Evolutionary conservation across 805 yeast species (phyloP).

Genomic region (Candida sphagnicola): DNA sequence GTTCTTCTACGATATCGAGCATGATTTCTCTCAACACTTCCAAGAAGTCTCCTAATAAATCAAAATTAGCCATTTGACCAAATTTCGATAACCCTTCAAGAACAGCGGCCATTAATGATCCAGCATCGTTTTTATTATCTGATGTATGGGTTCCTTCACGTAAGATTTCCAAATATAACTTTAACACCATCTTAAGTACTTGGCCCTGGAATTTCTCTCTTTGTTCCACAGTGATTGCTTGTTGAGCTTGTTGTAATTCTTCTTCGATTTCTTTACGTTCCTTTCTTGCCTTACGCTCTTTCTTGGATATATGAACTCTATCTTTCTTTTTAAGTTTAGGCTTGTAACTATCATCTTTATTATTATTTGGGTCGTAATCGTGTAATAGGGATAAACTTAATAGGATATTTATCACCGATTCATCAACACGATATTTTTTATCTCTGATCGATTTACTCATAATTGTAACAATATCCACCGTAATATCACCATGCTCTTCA

Average conservation of each 20-base stretch:
- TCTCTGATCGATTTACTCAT: conserved; percentile 67
- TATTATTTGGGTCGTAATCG: conserved; percentile 68
- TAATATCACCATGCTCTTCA: conserved; percentile 70
- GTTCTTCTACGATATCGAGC: conserved; percentile 44
- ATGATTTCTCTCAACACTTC: conserved; percentile 85
- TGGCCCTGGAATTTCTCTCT: conserved; percentile 83
- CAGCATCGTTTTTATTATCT: conserved; percentile 47
- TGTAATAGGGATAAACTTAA: conserved; percentile 61
- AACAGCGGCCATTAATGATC: conserved; percentile 69
- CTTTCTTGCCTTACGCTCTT: conserved; percentile 81
- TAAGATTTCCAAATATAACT: conserved; percentile 73
- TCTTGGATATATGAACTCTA: conserved; percentile 85
- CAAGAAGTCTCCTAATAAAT: conserved; percentile 86
- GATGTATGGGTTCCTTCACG: conserved; percentile 36
- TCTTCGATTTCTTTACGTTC: conserved; percentile 85
- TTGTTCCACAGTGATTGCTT: conserved; percentile 81
- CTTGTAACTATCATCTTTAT: conserved; percentile 35
- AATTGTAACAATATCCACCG: conserved; percentile 67
- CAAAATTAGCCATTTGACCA: conserved; percentile 91
- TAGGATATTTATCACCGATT: conserved; percentile 70
- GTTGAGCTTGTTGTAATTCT: conserved; percentile 84
- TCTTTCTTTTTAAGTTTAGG: conserved; percentile 75
- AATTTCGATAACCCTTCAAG: conserved; percentile 87
- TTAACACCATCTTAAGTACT: conserved; percentile 66
- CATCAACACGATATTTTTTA: conserved; percentile 78